Conservation (phyloP, 345 rosid species). For the Hibiscus trionum region DNA sequence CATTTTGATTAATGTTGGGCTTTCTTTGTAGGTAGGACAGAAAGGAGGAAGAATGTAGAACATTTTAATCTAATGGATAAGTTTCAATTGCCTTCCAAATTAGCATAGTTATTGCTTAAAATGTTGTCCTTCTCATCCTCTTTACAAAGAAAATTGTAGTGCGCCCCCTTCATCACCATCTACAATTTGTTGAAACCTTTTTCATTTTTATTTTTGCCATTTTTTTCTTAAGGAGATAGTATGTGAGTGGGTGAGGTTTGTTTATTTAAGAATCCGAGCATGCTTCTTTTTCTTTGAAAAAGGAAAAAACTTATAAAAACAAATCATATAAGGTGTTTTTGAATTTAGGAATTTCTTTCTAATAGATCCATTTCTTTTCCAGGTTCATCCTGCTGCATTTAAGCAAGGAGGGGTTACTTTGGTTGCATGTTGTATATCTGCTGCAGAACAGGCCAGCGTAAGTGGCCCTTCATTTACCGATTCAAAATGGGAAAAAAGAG, state of each 20-base stretch:
- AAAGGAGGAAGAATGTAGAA: background rate
- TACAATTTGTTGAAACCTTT: background rate
- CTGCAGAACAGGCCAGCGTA: conserved; percentile 82
- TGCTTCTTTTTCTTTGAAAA: too few relatives aligned
- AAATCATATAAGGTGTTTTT: too few relatives aligned
- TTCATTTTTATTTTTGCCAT: too few relatives aligned
- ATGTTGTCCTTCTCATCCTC: background rate
- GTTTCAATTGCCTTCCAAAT: background rate
- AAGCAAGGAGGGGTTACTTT: conserved; percentile 77
- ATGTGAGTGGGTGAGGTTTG: too few relatives aligned
- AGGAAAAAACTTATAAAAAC: too few relatives aligned
- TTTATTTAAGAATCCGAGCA: too few relatives aligned
- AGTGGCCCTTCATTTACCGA: conserved; percentile 18
- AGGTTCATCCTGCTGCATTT: conserved; percentile 90
- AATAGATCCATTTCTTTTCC: conserved; percentile 14
- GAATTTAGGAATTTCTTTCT: background rate
- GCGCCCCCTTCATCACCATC: background rate
- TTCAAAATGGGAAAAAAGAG: background rate
- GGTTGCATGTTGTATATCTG: conserved; percentile 79
- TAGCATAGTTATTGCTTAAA: background rate
- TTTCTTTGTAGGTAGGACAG: background rate
- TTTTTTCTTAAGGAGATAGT: too few relatives aligned
- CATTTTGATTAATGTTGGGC: background rate
- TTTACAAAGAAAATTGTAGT: background rate
- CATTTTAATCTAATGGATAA: background rate